Evolutionary conservation across 2,329 filamentous ascomycete genomes (phyloP).

Genomic region (Colletotrichum phormii): DNA sequence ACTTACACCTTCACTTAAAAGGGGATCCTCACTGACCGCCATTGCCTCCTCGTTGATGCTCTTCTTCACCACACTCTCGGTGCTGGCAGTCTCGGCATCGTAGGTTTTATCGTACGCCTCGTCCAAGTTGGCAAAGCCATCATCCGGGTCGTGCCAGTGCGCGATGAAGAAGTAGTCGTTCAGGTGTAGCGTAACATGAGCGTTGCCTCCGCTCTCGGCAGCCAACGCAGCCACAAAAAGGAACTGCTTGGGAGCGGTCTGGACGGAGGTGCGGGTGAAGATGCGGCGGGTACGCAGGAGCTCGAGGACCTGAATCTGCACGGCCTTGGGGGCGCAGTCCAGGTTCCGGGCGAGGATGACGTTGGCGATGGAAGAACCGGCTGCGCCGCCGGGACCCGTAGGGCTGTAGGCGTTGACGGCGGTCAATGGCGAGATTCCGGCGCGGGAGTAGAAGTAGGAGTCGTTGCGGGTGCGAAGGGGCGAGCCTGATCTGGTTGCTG

Average conservation of each 20-base stretch:
- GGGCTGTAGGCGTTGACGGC: constrained; percentile 40
- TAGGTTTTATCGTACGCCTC: constrained; percentile 59
- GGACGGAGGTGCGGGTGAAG: constrained; percentile 79
- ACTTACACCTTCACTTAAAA: constrained; percentile 59
- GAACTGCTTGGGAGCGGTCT: constrained; percentile 81
- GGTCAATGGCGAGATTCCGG: constrained; percentile 43
- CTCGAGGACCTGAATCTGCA: constrained; percentile 86
- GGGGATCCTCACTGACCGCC: constrained; percentile 39
- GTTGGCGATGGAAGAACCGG: constrained; percentile 73
- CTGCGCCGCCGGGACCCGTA: constrained; percentile 28
- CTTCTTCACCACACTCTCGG: constrained; percentile 59
- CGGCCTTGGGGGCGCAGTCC: constrained; percentile 75
- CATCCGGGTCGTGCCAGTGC: constrained; percentile 80
- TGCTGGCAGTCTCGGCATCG: constrained; percentile 48
- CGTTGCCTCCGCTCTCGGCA: constrained; percentile 57
- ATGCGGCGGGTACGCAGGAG: constrained; percentile 84
- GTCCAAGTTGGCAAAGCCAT: constrained; percentile 82
- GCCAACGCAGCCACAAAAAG: constrained; percentile 81
- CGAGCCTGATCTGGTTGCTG: constrained; percentile 42
- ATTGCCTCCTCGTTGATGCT: constrained; percentile 33
- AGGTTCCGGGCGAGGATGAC: constrained; percentile 86
- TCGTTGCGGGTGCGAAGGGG: constrained; percentile 40
- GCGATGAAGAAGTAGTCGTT: constrained; percentile 91
- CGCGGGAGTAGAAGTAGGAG: constrained; percentile 40
- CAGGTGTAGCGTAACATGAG: constrained; percentile 66